Conservation (phyloP, 192 early-diverging fungal genomes). For the Entophlyctis luteolus region DNA sequence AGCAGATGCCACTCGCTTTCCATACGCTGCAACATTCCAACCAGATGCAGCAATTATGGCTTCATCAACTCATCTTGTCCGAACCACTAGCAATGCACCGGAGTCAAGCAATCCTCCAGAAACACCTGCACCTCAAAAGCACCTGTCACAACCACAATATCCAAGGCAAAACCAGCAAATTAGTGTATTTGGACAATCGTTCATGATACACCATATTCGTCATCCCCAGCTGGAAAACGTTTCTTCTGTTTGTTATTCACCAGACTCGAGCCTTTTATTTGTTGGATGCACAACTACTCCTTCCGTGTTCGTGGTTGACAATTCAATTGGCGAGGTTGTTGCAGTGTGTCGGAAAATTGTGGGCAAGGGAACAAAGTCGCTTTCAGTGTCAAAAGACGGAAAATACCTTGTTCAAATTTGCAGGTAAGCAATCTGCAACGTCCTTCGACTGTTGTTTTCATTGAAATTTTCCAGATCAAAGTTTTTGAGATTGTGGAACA, state of each 20-base stretch:
- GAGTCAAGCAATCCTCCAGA: background rate
- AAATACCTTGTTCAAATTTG: slow-evolving; percentile 11
- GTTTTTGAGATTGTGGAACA: slow-evolving; percentile 3
- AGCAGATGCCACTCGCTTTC: slow-evolving; percentile 1
- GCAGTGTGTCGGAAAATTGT: background rate
- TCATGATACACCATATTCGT: background rate
- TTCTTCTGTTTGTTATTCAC: background rate
- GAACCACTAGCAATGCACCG: background rate
- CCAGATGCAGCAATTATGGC: slow-evolving; percentile 17
- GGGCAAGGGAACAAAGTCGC: background rate
- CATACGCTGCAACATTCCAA: background rate
- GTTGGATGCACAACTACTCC: background rate
- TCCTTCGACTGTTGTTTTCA: background rate
- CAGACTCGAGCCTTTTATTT: background rate
- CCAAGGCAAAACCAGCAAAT: background rate
- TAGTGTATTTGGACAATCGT: background rate
- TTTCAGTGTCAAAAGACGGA: background rate
- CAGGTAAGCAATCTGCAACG: background rate
- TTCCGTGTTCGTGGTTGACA: background rate
- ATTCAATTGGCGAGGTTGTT: background rate
- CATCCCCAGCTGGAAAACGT: background rate
- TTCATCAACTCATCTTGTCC: background rate
- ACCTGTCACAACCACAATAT: background rate
- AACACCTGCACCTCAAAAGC: background rate
- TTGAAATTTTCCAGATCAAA: background rate